phyloP scores from a whole-genome alignment of 331 rosid genomes.

The Quercus lobata region DNA sequence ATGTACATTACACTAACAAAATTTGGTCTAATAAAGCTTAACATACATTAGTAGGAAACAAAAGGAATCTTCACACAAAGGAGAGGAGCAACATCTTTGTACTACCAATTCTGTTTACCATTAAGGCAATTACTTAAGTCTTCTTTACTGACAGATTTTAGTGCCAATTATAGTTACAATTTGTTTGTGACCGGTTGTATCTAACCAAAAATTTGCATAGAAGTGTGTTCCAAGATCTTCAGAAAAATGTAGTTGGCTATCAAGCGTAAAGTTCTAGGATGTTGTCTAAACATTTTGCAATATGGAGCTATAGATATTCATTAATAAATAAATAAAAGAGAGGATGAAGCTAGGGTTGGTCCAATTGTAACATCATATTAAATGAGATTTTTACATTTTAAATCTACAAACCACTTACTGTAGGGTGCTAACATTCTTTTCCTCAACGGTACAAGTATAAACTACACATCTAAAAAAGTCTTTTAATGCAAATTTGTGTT shows the following conservation, averaged over 20 bases:
- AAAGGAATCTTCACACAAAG: too few relatives aligned
- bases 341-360: too few relatives aligned
- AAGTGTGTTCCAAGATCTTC: not conserved
- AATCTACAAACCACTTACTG: conserved; percentile 33
- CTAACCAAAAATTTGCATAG: not conserved
- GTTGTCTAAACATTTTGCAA: not conserved
- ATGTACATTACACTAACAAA: too few relatives aligned
- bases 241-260: not conserved
- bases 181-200: not conserved
- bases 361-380: not conserved
- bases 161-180: not conserved
- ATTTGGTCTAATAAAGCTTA: too few relatives aligned
- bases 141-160: not conserved
- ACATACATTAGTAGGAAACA: too few relatives aligned
- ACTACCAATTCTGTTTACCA: too few relatives aligned
- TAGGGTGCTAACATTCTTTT: conserved; percentile 18
- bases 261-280: not conserved
- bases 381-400: not conserved
- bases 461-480: not conserved
- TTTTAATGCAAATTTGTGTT: not conserved
- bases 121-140: too few relatives aligned
- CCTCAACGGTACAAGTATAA: conserved; percentile 13
- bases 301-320: not conserved
- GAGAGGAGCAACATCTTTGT: too few relatives aligned
- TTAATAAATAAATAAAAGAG: too few relatives aligned